Base-by-base conservation (phyloP, 306 rosid genomes). In the Ziziphus jujuba region DNA sequence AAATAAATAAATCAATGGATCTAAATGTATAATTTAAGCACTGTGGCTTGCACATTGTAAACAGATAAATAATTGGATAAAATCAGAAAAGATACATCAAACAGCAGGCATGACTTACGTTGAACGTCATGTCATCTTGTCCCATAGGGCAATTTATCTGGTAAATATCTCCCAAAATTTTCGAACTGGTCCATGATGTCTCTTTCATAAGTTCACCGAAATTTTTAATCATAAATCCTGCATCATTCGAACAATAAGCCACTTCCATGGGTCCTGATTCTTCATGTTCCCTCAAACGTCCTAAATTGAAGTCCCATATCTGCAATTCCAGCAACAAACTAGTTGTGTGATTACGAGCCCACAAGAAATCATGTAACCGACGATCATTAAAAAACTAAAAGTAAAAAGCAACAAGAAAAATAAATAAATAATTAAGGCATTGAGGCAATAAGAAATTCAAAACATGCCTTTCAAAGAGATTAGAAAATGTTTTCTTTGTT, bases 301-400 rank as follows among this genome's bases (percentile, higher is more conserved):
- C 93, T 61, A 76, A 75, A 65, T 75, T 54, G 35, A 87, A 87
- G 74, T 87, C 93, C 93, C 93, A 87, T 59, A 87, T 82, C 93
- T 87, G 79, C 71, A 60, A 61, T 45, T n/a, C 64, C 52, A 72
- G 55, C 14, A 74, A 58, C 31, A 59, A 69, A 23, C 55, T 57
- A 68, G 71, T 11, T n/a, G 48, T 67, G 65, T 15, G n/a, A 50
- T 50, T 17, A 16, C 2, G 55, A 50, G 20, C 9, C 55, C 16
- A 8, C 45, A 40, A 12, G 7, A 40, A 40, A 7, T 40, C 44
- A 38, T 38, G 44, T 7, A 38, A 38, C 5, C 9, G 11, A 1
- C 7, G 44, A 38, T 38, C 1, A 3, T 38, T 38, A 38, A 5
- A 8, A 38, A 38, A 8, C 11, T 38, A 9, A 40, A 28, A 28